Percentiles rank a stretch among this genome's conserved stretches.
phyloP scores from a whole-genome alignment of 495 filamentous ascomycete species.

The Aspergillus saccharolyticus region DNA sequence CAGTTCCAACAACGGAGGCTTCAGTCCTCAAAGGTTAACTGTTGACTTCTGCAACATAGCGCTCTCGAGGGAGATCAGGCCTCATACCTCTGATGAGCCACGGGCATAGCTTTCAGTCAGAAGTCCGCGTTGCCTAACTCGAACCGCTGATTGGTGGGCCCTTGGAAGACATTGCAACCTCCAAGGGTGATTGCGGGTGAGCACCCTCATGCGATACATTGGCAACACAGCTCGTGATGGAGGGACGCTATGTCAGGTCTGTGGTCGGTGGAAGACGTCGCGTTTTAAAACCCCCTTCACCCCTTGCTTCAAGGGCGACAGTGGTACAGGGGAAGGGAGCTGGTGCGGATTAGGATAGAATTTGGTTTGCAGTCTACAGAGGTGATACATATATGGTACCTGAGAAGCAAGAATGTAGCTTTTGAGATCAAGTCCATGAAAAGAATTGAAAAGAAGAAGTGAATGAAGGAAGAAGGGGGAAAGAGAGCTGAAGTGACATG shows the following conservation, averaged over 20 bases:
- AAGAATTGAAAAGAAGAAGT: neutral
- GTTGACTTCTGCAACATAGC: neutral
- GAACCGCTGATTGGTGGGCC: neutral
- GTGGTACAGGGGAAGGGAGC: too few species aligned
- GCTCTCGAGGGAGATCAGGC: neutral
- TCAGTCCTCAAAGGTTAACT: neutral
- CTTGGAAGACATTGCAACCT: neutral
- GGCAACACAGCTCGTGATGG: neutral
- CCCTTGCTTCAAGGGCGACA: neutral
- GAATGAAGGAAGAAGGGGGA: neutral
- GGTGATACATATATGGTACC: too few species aligned
- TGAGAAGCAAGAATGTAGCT: too few species aligned
- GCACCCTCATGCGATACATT: neutral
- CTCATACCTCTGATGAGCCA: constrained; percentile 40
- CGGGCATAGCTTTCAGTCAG: constrained; percentile 45
- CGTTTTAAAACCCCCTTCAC: neutral
- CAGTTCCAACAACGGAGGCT: constrained; percentile 69
- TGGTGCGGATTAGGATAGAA: too few species aligned
- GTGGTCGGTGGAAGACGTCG: too few species aligned
- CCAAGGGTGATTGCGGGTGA: neutral
- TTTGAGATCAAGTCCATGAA: too few species aligned
- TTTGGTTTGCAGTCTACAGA: too few species aligned
- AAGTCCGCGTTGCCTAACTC: constrained; percentile 23
- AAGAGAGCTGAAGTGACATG: neutral
- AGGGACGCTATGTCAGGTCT: neutral